Evolutionary conservation across 768 basidiomycete species (phyloP).

Genomic region (Auricularia sp.): DNA sequence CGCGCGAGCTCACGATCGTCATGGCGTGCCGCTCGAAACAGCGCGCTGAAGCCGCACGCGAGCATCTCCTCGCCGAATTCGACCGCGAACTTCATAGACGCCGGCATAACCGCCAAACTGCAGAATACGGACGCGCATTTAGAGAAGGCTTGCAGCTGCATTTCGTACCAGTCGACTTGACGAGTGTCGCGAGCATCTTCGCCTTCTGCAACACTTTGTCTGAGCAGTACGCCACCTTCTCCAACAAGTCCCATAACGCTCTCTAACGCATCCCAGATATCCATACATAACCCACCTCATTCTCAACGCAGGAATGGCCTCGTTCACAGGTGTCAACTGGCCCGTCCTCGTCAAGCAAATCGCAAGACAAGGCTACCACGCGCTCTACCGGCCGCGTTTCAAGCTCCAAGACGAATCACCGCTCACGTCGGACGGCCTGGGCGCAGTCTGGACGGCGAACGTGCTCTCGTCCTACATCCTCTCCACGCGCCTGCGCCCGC

Average conservation of each 20-base stretch:
- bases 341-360: constrained; percentile 35
- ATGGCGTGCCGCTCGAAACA: constrained; percentile 67
- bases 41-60: constrained; percentile 52
- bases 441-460: constrained; percentile 79
- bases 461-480: constrained; percentile 72
- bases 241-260: too few species aligned
- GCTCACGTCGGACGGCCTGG: constrained; percentile 46
- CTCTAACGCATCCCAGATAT: constrained; percentile 15
- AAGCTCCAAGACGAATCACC: constrained; percentile 45
- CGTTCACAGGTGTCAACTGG: constrained; percentile 48
- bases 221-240: neutral
- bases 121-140: constrained; percentile 51
- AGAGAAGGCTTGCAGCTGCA: constrained; percentile 47
- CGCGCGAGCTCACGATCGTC: constrained; percentile 46
- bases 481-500: constrained; percentile 26
- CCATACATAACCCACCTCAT: constrained; percentile 74
- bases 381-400: constrained; percentile 45
- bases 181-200: constrained; percentile 48
- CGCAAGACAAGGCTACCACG: constrained; percentile 30
- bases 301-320: constrained; percentile 67
- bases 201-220: neutral
- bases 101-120: constrained; percentile 20
- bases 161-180: constrained; percentile 56
- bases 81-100: constrained; percentile 39
- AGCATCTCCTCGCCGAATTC: constrained; percentile 40